Conservation (phyloP, 2,329 filamentous ascomycete genomes). For the Drechslera avenae region DNA sequence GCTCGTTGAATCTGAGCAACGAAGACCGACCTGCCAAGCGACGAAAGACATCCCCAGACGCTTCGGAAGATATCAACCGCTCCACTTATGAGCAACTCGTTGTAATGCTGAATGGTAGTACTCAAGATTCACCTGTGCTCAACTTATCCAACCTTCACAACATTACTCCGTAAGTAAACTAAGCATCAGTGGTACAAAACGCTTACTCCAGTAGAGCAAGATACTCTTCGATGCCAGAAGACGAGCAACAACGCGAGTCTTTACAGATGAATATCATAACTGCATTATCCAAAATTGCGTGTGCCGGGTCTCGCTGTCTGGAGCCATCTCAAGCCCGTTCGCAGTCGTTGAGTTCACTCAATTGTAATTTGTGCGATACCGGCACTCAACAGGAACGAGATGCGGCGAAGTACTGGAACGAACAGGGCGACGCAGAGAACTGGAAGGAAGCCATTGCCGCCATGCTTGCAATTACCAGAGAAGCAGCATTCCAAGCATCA, state of each 20-base stretch:
- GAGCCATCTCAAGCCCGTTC: slow-evolving; percentile 2
- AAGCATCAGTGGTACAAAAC: too few relatives aligned
- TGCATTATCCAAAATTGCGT: slow-evolving; percentile 42
- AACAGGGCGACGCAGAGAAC: slow-evolving; percentile 22
- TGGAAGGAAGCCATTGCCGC: slow-evolving; percentile 43
- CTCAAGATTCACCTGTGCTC: slow-evolving; percentile 25
- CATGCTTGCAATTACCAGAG: slow-evolving; percentile 37
- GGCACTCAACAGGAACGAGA: slow-evolving; percentile 1
- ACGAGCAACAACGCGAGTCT: slow-evolving; percentile 21
- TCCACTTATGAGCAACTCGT: slow-evolving; percentile 29
- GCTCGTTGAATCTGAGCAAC: slow-evolving; percentile 20
- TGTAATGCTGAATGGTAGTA: slow-evolving; percentile 30
- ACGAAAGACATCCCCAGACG: slow-evolving; percentile 26
- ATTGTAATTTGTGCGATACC: slow-evolving; percentile 37
- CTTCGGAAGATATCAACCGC: slow-evolving; percentile 17
- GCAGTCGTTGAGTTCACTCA: slow-evolving; percentile 17
- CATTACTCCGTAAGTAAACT: slow-evolving; percentile 32
- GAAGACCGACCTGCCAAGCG: slow-evolving; percentile 39
- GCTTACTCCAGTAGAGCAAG: slow-evolving; percentile 29
- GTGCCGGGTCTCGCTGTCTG: slow-evolving; percentile 38
- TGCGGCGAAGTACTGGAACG: slow-evolving; percentile 33
- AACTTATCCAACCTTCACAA: slow-evolving; percentile 31
- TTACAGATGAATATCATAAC: slow-evolving; percentile 32
- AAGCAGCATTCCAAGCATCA: slow-evolving; percentile 37
- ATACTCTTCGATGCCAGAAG: slow-evolving; percentile 27